These are phyloP conservation scores for Geranium incanum DNA, from an alignment of 441 rosid species.

Conservation along the genomic window DNA sequence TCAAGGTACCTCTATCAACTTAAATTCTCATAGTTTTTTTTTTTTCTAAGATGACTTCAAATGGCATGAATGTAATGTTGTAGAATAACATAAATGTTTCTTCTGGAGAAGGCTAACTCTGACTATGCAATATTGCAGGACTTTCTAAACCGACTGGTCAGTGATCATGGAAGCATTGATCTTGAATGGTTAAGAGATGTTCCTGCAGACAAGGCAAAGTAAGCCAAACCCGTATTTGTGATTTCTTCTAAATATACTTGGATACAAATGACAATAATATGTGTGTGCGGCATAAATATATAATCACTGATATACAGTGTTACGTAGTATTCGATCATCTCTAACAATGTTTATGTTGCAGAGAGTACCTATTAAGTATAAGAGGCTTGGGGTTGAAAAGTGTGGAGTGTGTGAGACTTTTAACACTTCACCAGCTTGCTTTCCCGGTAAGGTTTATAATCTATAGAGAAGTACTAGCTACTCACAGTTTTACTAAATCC, in stretches of 20 bases:
- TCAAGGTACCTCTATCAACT: slow-evolving; percentile 44
- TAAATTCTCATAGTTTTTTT: slow-evolving; percentile 16
- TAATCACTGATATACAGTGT: slow-evolving; percentile 2
- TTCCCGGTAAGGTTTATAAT: slow-evolving; percentile 66
- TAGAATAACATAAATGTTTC: neutral
- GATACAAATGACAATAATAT: neutral
- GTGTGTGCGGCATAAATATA: neutral
- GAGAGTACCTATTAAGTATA: slow-evolving; percentile 82
- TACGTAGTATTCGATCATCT: neutral
- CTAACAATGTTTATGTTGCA: slow-evolving; percentile 29
- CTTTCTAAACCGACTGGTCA: slow-evolving; percentile 62
- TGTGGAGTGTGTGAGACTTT: slow-evolving; percentile 92
- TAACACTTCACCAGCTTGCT: slow-evolving; percentile 92
- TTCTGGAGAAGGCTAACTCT: slow-evolving; percentile 17
- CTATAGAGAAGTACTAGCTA: slow-evolving; percentile 17
- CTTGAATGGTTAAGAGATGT: slow-evolving; percentile 93
- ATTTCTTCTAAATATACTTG: slow-evolving; percentile 10
- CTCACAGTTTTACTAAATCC: slow-evolving; percentile 14
- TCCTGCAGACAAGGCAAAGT: slow-evolving; percentile 79
- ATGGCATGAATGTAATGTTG: slow-evolving; percentile 14
- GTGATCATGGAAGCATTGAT: slow-evolving; percentile 72
- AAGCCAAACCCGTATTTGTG: slow-evolving; percentile 24
- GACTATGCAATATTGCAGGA: slow-evolving; percentile 51
- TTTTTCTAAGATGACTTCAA: slow-evolving; percentile 20
- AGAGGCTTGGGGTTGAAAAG: slow-evolving; percentile 93